A percentile compares a stretch with the other conserved stretches of the same genome.
These are phyloP conservation scores for Hysterangium stoloniferum DNA, from an alignment of 768 basidiomycete genomes.

Conservation along the genomic window DNA sequence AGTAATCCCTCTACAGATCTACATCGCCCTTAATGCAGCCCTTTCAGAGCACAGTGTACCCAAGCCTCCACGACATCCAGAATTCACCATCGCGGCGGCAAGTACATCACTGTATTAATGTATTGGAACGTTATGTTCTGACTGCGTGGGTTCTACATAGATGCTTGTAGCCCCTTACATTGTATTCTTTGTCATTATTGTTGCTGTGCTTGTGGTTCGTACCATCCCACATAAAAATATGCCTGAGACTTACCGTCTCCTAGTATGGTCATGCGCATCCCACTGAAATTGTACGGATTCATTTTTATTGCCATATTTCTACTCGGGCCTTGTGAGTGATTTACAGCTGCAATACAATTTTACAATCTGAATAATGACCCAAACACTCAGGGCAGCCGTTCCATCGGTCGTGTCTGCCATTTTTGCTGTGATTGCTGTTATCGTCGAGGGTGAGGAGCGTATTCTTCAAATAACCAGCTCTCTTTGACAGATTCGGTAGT, in stretches of 20 bases:
- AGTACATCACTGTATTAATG: too few relatives aligned
- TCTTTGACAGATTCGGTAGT: background rate
- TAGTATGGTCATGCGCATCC: background rate
- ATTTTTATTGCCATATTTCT: conserved; percentile 4
- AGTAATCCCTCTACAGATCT: too few relatives aligned
- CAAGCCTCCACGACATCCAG: too few relatives aligned
- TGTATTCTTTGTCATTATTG: background rate
- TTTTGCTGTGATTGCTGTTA: background rate
- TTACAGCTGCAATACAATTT: background rate
- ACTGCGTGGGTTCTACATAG: background rate
- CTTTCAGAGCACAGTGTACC: too few relatives aligned
- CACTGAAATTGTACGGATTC: background rate
- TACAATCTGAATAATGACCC: background rate
- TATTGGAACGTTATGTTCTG: background rate
- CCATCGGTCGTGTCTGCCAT: background rate
- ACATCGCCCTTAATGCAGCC: too few relatives aligned
- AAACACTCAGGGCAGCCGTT: background rate
- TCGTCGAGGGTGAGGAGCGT: background rate
- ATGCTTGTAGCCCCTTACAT: background rate
- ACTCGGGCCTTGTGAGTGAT: background rate
- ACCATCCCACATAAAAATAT: background rate
- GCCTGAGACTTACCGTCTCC: background rate
- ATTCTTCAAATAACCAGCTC: background rate
- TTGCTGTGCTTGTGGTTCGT: background rate
- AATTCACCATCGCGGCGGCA: too few relatives aligned